Conservation (phyloP, 139 green algal genomes). For the Coccomyxa sp. region DNA sequence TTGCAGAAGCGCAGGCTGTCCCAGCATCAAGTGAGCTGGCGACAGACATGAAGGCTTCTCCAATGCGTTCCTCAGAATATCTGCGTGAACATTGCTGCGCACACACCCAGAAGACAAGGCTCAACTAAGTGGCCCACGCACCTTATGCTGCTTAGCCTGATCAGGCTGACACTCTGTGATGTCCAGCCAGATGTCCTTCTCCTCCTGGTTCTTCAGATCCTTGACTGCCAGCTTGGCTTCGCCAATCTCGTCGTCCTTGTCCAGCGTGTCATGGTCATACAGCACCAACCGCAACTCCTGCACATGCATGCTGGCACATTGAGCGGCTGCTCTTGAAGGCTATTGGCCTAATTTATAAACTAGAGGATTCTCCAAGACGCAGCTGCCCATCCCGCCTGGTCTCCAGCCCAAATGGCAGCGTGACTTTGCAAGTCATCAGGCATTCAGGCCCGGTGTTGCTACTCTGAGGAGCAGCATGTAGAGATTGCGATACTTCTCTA, state of each 20-base stretch:
- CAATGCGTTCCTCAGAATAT: background rate
- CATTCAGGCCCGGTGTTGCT: background rate
- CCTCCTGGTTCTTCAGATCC: slow-evolving; percentile 8
- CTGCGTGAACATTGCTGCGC: too few relatives aligned
- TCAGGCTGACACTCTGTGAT: background rate
- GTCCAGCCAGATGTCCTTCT: slow-evolving; percentile 13
- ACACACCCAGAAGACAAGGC: too few relatives aligned
- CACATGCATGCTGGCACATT: background rate
- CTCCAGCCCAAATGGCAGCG: too few relatives aligned
- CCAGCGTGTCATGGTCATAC: slow-evolving; percentile 14
- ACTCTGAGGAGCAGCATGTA: too few relatives aligned
- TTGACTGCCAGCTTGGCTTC: background rate
- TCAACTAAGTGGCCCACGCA: too few relatives aligned
- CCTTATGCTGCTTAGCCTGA: background rate
- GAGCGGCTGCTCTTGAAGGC: background rate
- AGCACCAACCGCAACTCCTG: background rate
- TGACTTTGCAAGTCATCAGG: background rate
- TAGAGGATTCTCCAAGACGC: too few relatives aligned
- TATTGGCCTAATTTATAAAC: background rate
- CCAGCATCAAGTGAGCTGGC: background rate
- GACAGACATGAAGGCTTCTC: background rate
- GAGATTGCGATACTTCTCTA: too few relatives aligned
- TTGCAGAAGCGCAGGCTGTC: background rate
- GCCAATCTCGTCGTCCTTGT: slow-evolving; percentile 16
- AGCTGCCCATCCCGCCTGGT: too few relatives aligned